Evolutionary conservation across 306 rosid species (phyloP).

Genomic region (Dalbergia cochinchinensis): DNA sequence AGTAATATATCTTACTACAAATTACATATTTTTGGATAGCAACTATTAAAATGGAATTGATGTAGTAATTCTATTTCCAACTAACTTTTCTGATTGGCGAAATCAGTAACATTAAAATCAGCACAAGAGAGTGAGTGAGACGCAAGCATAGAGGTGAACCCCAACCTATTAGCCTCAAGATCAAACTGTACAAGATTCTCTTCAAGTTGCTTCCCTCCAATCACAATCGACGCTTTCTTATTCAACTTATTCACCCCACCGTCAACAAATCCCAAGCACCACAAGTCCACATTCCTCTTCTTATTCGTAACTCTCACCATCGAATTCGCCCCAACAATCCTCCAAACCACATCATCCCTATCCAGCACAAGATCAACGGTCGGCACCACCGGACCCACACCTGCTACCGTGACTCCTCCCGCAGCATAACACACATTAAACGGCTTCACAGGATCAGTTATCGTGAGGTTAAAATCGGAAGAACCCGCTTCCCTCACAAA

Average conservation of each 20-base stretch:
- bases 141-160: neutral
- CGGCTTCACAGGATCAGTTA: neutral
- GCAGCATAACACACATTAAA: constrained; percentile 2
- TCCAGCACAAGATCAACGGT: neutral
- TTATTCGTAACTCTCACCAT: constrained; percentile 19
- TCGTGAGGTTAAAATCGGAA: neutral
- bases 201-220: constrained; percentile 26
- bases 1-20: no score
- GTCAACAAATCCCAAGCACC: constrained; percentile 34
- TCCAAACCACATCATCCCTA: neutral
- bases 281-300: neutral
- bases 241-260: neutral
- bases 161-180: constrained; percentile 8
- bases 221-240: neutral
- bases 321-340: constrained; percentile 5
- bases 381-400: constrained; percentile 5
- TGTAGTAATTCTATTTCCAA: no score
- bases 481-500: constrained; percentile 20
- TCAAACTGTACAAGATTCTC: constrained; percentile 25
- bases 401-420: neutral
- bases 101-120: neutral
- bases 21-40: no score
- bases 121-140: constrained; percentile 5
- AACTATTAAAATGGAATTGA: no score
- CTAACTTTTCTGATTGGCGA: neutral